phyloP scores from a whole-genome alignment of 1,139 yeast species.

The Protomyces macrosporus region DNA sequence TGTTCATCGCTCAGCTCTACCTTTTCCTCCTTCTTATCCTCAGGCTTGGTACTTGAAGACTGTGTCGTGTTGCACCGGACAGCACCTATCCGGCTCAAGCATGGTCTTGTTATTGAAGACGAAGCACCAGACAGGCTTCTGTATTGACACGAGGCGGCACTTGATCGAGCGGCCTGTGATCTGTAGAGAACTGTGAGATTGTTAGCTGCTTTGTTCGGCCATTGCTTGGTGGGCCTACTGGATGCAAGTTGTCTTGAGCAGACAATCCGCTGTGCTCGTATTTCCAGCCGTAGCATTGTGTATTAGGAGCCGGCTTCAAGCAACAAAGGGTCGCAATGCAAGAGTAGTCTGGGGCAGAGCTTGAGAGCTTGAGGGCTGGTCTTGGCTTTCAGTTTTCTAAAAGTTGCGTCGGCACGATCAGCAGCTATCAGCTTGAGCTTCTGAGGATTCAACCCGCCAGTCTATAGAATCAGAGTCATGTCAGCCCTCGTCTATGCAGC shows the following conservation, averaged over 20 bases:
- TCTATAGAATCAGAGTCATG: not conserved
- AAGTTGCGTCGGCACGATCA: not conserved
- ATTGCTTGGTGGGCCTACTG: not conserved
- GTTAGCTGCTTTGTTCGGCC: too few relatives aligned
- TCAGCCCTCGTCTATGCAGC: constrained; percentile 14
- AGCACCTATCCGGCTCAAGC: not conserved
- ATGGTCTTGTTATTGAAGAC: too few relatives aligned
- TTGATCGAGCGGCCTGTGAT: not conserved
- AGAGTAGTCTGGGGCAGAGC: not conserved
- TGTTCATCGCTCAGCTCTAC: constrained; percentile 10
- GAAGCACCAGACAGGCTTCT: too few relatives aligned
- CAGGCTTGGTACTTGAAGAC: not conserved
- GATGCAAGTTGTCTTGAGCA: not conserved
- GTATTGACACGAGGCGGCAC: too few relatives aligned
- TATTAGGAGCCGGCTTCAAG: not conserved
- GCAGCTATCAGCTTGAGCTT: not conserved
- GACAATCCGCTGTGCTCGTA: not conserved
- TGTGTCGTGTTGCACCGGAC: not conserved
- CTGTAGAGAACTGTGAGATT: not conserved
- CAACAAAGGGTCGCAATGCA: not conserved
- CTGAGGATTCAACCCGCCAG: not conserved
- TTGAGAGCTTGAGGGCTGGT: not conserved
- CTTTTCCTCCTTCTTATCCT: not conserved
- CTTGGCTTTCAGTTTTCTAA: not conserved
- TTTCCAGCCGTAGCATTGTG: not conserved